Evolutionary conservation across 148 eudicot genomes (phyloP).

Genomic region (Nyssa sinensis): DNA sequence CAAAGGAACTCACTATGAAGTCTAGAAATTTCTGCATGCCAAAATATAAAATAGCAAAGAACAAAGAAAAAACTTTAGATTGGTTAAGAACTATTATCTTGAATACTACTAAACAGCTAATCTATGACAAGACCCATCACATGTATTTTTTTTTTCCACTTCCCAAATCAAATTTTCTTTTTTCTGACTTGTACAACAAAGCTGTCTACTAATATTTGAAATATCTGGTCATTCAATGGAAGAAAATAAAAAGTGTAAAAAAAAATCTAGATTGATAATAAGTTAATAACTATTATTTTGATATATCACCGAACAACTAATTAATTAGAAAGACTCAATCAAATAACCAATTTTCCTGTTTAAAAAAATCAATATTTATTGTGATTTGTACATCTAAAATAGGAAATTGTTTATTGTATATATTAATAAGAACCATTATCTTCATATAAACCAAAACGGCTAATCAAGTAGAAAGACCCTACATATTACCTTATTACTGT

Average conservation of each 20-base stretch:
- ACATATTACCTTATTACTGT: neutral
- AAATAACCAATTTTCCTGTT: neutral
- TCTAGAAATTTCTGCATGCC: conserved; percentile 63
- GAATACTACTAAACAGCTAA: neutral
- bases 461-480: neutral
- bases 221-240: neutral
- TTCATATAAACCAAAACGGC: neutral
- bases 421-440: neutral
- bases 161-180: neutral
- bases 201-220: neutral
- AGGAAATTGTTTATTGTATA: neutral
- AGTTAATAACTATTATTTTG: neutral
- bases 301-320: neutral
- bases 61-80: neutral
- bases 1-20: conserved; percentile 63
- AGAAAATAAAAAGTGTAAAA: neutral
- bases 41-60: conserved; percentile 5
- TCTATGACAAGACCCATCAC: neutral
- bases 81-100: neutral
- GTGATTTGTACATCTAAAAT: neutral
- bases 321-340: too few relatives aligned
- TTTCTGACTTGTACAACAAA: neutral
- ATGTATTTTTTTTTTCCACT: neutral
- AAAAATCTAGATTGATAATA: neutral
- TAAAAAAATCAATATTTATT: neutral